Base-by-base conservation (phyloP, 1,284 basidiomycete genomes). In the Pseudozyma tsukubaensis region DNA sequence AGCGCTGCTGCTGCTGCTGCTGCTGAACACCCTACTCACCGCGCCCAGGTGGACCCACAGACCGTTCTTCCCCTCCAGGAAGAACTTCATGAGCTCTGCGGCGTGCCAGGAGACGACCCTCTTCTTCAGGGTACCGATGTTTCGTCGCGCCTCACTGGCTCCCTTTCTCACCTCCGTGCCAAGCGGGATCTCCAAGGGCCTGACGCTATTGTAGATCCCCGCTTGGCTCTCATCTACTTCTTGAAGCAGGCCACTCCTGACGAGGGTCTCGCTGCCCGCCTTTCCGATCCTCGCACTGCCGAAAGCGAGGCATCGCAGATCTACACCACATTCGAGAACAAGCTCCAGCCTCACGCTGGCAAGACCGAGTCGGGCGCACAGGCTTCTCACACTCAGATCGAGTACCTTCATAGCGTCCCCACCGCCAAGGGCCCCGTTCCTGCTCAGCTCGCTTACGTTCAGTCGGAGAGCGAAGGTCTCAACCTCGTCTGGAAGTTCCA, bases 361-460 rank as follows among this genome's bases (percentile, higher is more conserved):
- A 72, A 65, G 61, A 71, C 72, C 43, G 49, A 71, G 16, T 74
- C 72, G 48, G 72, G 72, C 32, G 53, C 54, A 9, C 72, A 61
- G 55, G 52, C 61, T 11, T 65, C 62, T 11, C 66, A 74, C 58
- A 55, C 55, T 16, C 72, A 74, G 67, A 70, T 71, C 57, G 77
- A 75, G 59, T 70, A 72, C 34, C 59, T 79, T 9, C 75, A 75
- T 63, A 70, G 65, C 43, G 78, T 78, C 21, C 78, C 78, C 47
- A 70, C 72, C 4, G 75, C 77, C 59, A 80, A 74, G 51, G 77
- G 65, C n/a, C 59, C 74, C 16, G 77, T 80, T 34, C 54, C 59
- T n/a, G 78, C 78, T n/a, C 61, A 68, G 57, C 64, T 78, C n/a
- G 74, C 66, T 18, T 80, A 79, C 59, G 65, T 78, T 35, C 77